Evolutionary conservation across 441 rosid species (phyloP), one percentile per base, ranked within the genome.

Genomic region (Aquilaria agallochum): DNA sequence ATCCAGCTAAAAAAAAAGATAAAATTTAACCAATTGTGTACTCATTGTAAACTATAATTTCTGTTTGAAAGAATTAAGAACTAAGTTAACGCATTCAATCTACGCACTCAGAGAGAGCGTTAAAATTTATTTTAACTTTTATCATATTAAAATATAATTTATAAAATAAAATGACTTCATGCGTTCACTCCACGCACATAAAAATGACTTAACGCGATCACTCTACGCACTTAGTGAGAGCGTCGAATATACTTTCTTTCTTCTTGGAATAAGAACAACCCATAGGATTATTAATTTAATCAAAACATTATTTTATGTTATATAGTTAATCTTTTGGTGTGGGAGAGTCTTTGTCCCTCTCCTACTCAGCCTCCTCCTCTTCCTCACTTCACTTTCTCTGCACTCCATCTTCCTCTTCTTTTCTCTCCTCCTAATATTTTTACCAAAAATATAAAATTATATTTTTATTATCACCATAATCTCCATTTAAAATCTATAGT

Each of bases 321-420:
- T 56, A 71, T 74, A 57, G 62, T 60, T 60, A 58, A 72, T 56
- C 74, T 68, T 68, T 68, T 36, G 46, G 50, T 60, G 59, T 12
- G 27, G 45, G 42, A 56, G 31, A 65, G 57, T 47, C 13, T 45
- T 52, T 62, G 50, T 67, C 57, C 51, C 56, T 50, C 60, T 62
- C 60, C 67, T 10, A 14, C n/a, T 56, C 70, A 55, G 63, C 55
- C 58, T 66, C 50, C 57, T 36, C 14, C 58, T 9, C 56, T 55
- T 51, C 63, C 10, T 52, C 14, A 70, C 51, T 63, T 66, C 67
- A 36, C 73, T 71, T 71, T 72, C 67, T 58, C 78, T 65, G 71
- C 57, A 72, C 79, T 66, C 76, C 32, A 68, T 73, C 78, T 58
- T 68, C n/a, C n/a, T 48, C 67, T 45, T 66, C 75, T 76, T 49